Conservation (phyloP, 2,329 filamentous ascomycete genomes). For the Penicillium sp. region DNA sequence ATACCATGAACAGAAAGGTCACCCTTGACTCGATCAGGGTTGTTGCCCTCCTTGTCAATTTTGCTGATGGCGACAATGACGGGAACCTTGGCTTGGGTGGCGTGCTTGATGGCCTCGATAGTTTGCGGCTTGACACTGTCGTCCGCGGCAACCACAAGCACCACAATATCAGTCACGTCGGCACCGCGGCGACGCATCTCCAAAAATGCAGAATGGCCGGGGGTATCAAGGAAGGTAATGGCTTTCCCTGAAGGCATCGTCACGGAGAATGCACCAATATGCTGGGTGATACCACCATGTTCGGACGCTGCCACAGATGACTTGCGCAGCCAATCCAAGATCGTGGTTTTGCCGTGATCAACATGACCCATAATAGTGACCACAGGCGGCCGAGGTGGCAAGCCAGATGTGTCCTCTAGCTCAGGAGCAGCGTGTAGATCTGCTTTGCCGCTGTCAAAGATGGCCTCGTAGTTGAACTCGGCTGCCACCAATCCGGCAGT, state of each 20-base stretch:
- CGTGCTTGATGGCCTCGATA: conserved; percentile 92
- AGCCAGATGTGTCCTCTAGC: conserved; percentile 62
- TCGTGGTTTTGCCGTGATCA: conserved; percentile 96
- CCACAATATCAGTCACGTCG: conserved; percentile 93
- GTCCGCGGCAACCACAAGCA: conserved; percentile 92
- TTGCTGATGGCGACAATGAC: conserved; percentile 99
- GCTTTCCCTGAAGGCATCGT: conserved; percentile 78
- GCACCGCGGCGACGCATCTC: conserved; percentile 95
- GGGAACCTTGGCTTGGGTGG: conserved; percentile 78
- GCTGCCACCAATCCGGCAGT: conserved; percentile 85
- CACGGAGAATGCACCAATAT: conserved; percentile 96
- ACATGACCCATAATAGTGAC: conserved; percentile 99
- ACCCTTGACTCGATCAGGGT: conserved; percentile 78
- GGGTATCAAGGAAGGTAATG: conserved; percentile 96
- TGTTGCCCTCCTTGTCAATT: conserved; percentile 80
- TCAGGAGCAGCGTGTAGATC: conserved; percentile 71
- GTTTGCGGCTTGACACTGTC: conserved; percentile 98
- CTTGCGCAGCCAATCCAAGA: conserved; percentile 89
- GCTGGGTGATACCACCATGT: conserved; percentile 95
- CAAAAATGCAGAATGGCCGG: conserved; percentile 91
- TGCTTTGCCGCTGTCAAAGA: conserved; percentile 62
- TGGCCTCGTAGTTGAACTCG: conserved; percentile 89
- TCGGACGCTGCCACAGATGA: conserved; percentile 88
- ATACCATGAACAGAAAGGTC: conserved; percentile 81
- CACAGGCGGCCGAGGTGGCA: conserved; percentile 80